Base-by-base conservation (phyloP, 805 yeast genomes). In the Metschnikowia corniflorae region DNA sequence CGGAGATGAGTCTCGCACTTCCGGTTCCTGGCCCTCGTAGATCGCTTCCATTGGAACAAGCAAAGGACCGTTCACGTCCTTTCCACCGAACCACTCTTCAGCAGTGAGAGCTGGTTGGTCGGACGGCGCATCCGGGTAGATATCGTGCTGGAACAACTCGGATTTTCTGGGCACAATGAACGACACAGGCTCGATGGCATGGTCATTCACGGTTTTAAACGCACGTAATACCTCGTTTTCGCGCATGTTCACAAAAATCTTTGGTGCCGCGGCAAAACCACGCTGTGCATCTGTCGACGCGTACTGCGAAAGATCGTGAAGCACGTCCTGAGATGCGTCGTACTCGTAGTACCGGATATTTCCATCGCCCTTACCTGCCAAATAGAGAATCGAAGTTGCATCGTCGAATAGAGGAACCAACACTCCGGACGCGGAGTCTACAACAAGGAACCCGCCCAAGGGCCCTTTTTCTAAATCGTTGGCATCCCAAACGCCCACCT, bases 301-400 rank as follows among this genome's bases (percentile, higher is more conserved):
- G 60, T 75, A 93, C 58, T 91, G 96, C n/a, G 95, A 85, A 42
- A 93, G 65, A 50, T 84, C 86, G 61, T 71, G 80, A 38, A 93
- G 70, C 53, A 80, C 83, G 53, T 91, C 97, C 52, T 85, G 78
- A 15, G 28, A 32, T n/a, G n/a, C n/a, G 16, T 35, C 38, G 60
- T 76, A 87, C 68, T 93, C 98, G 57, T 70, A 93, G 65, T 91
- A 91, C 55, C 96, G 85, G 53, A 93, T 86, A 60, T 91, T 93
- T 52, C 97, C 97, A 61, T 93, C 98, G 60, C 97, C 97, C 62
- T 93, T 91, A 50, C 98, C 99, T 21, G 95, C 97, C 43, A 93
- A 68, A 55, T 83, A 93, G 42, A 93, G 70, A 40, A 89, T 77
- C 38, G 80, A 77, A 29, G 85, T 88, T 23, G 84, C 75, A 18